A percentile compares a stretch with the other conserved stretches of the same genome.
phyloP scores from a whole-genome alignment of 129 eudicot genomes.

The Pittosporum tobira region DNA sequence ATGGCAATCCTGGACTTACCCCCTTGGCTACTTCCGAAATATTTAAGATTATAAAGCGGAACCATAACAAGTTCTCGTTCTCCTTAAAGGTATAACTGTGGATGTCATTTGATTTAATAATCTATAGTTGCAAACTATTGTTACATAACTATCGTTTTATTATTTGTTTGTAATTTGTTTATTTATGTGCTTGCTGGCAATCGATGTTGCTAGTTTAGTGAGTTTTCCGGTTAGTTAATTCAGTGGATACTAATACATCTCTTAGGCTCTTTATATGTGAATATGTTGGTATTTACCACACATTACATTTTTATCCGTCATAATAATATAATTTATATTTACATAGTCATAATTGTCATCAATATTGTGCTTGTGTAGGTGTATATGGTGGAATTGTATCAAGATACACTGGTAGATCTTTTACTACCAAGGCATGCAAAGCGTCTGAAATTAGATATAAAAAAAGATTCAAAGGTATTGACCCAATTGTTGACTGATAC shows the following conservation, averaged over 20 bases:
- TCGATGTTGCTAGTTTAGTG: too few species aligned
- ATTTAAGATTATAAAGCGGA: conserved; percentile 66
- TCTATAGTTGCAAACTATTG: not conserved
- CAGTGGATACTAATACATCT: not conserved
- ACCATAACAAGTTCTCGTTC: conserved; percentile 61
- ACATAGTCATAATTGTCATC: too few species aligned
- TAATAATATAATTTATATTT: too few species aligned
- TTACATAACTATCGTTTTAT: not conserved
- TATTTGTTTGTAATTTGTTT: not conserved
- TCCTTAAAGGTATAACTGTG: conserved; percentile 64
- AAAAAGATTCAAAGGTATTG: conserved; percentile 85
- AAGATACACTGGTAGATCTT: conserved; percentile 87
- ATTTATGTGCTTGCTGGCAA: not conserved
- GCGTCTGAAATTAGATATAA: conserved; percentile 65
- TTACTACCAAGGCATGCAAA: conserved; percentile 66
- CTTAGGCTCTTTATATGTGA: not conserved
- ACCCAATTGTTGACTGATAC: not conserved
- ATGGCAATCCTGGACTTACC: conserved; percentile 90
- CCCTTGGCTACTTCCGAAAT: conserved; percentile 93
- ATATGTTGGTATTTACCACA: too few species aligned
- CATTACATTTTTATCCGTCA: not conserved
- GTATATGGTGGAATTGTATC: conserved; percentile 93
- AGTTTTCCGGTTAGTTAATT: not conserved
- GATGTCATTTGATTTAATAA: not conserved
- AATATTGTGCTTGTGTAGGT: conserved; percentile 37